phyloP scores from a whole-genome alignment of 2,329 filamentous ascomycete genomes.

The Aspergillus uvarum region DNA sequence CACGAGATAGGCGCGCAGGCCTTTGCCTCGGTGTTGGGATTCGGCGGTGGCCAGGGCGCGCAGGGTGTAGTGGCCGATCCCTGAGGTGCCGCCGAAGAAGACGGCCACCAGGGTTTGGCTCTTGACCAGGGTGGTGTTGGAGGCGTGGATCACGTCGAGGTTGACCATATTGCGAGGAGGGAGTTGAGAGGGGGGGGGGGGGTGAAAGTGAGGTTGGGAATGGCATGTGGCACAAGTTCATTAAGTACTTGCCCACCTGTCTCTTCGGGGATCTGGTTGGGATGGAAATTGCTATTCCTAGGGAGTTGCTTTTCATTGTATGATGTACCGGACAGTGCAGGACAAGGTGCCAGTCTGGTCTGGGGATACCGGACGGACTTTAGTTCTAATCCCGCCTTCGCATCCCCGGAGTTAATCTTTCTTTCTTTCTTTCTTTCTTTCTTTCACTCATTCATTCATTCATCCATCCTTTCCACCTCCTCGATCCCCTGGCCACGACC shows the following conservation, averaged over 20 bases:
- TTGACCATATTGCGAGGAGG: neutral
- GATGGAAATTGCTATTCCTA: neutral
- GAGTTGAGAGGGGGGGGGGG: neutral
- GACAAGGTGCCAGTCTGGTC: neutral
- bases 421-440: neutral
- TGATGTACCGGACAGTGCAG: too few relatives aligned
- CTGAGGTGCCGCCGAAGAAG: constrained; percentile 11
- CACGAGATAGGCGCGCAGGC: constrained; percentile 7
- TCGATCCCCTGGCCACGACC: too few relatives aligned
- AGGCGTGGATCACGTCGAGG: neutral
- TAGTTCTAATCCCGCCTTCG: neutral
- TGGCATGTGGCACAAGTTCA: too few relatives aligned
- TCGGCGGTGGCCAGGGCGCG: constrained; percentile 1
- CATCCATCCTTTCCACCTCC: too few relatives aligned
- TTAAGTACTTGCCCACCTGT: neutral
- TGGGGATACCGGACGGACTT: neutral
- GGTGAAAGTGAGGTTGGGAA: neutral
- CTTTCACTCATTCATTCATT: too few relatives aligned
- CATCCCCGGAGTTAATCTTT: neutral
- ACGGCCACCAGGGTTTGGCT: constrained; percentile 8
- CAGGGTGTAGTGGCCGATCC: constrained; percentile 9
- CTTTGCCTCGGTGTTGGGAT: neutral
- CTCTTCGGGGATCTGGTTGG: neutral
- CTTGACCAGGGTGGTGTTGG: constrained; percentile 1
- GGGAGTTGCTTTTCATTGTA: too few relatives aligned